phyloP scores from a whole-genome alignment of 352 stramenopile genomes.

The Phytophthora parvispora region DNA sequence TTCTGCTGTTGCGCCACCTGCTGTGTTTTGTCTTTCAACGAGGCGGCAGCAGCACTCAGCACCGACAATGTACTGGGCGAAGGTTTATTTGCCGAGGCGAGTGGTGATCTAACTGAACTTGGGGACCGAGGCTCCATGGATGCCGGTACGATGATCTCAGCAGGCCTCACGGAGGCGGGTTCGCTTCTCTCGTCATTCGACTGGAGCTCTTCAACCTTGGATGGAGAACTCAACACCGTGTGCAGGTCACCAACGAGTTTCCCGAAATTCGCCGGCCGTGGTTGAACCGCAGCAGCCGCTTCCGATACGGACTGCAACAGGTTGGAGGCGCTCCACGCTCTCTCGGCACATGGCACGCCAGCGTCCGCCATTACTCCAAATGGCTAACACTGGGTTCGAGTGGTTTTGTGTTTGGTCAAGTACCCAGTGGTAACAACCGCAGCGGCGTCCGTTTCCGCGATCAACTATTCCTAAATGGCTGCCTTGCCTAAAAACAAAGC shows the following conservation, averaged over 20 bases:
- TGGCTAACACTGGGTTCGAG: not conserved
- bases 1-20: conserved; percentile 54
- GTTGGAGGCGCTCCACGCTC: conserved; percentile 22
- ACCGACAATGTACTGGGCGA: conserved; percentile 15
- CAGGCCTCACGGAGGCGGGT: not conserved
- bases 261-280: conserved; percentile 17
- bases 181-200: not conserved
- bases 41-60: conserved; percentile 26
- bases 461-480: not conserved
- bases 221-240: not conserved
- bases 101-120: not conserved
- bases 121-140: not conserved
- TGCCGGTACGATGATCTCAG: not conserved
- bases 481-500: not conserved
- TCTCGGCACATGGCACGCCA: conserved; percentile 6
- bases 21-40: conserved; percentile 57
- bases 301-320: conserved; percentile 8
- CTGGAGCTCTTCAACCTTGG: not conserved
- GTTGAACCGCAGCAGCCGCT: conserved; percentile 10
- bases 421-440: not conserved
- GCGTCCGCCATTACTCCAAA: conserved; percentile 16
- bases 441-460: not conserved
- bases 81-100: conserved; percentile 4
- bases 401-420: not conserved
- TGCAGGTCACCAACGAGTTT: conserved; percentile 4